These are phyloP conservation scores for Xylaria grammica DNA, from an alignment of 495 filamentous ascomycete species.

Conservation along the genomic window DNA sequence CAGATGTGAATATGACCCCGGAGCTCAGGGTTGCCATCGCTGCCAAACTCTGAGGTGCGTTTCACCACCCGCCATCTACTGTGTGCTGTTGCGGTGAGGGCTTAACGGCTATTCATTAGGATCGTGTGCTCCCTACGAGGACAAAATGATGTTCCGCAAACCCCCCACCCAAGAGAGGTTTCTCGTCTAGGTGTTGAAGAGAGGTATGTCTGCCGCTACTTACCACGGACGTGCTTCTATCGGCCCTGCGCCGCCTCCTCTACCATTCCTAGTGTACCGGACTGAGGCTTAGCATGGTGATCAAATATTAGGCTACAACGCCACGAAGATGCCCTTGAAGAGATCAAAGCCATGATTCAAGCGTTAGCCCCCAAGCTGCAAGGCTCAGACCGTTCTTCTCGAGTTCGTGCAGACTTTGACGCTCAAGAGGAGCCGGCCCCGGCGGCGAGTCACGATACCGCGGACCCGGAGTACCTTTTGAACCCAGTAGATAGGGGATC, in stretches of 20 bases:
- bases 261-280: background rate
- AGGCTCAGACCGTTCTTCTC: constrained; percentile 1
- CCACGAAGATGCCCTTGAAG: constrained; percentile 33
- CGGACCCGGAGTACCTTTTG: constrained; percentile 31
- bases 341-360: constrained; percentile 34
- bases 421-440: constrained; percentile 9
- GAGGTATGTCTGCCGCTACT: constrained; percentile 28
- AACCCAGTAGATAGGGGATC: constrained; percentile 36
- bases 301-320: constrained; percentile 28
- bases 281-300: background rate
- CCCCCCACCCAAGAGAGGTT: constrained; percentile 7
- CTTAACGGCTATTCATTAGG: constrained; percentile 16
- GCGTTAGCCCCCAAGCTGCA: constrained; percentile 14
- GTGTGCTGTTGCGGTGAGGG: too few species aligned
- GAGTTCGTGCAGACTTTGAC: background rate
- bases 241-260: background rate
- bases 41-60: constrained; percentile 38
- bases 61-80: background rate
- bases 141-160: constrained; percentile 22
- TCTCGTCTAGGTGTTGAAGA: constrained; percentile 28
- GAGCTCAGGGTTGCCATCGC: constrained; percentile 34
- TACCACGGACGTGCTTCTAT: background rate
- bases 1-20: constrained; percentile 37
- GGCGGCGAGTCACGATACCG: constrained; percentile 16
- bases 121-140: constrained; percentile 37